Evolutionary conservation across 1,284 basidiomycete genomes (phyloP), one percentile per base, ranked within the genome.

Genomic region (Peniophora sp.): DNA sequence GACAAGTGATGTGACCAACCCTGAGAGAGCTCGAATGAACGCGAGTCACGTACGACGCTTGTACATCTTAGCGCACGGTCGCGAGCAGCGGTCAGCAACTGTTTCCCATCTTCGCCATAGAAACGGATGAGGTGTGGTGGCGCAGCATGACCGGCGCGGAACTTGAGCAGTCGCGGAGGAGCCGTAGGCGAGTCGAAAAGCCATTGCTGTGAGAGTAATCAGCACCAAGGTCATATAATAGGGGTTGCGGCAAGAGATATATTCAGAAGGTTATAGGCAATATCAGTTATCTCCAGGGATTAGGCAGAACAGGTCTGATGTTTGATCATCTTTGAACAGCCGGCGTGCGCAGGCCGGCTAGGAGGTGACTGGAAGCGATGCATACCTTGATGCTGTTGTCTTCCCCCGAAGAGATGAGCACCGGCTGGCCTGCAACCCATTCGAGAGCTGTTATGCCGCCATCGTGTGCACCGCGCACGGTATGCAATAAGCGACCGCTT

Each of bases 81-180:
- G 48, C 84, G 72, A 3, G 87, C 87, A 1, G 94, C 90, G 2
- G 91, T 93, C 37, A 99, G 69, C 3, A 99, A 74, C 57, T 94
- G 88, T 65, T 98, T 98, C 3, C 97, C 97, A 60, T 99, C 95
- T 20, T 91, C 86, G 20, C 95, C 97, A 64, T 97, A 98, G 66
- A 93, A 98, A 47, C 95, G 79, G 47, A 99, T 92, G 22, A 95
- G 74, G 61, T 94, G 87, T 0, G 96, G 95, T 12, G 96, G 94
- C 1, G 85, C 77, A 58, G 90, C 87, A 62, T 99, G 97, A 20
- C 97, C 97, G 1, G 91, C 88, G 45, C 97, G 81, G 63, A 83
- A 88, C 71, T 98, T 98, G 44, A 98, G 78, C 12, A 99, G 70
- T 41, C 92, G 78, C 2, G 96, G 94, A 11, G 90, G 75, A 1